These are phyloP conservation scores for Rhodomyrtus psidioides DNA, from an alignment of 441 rosid genomes.

Conservation along the genomic window DNA sequence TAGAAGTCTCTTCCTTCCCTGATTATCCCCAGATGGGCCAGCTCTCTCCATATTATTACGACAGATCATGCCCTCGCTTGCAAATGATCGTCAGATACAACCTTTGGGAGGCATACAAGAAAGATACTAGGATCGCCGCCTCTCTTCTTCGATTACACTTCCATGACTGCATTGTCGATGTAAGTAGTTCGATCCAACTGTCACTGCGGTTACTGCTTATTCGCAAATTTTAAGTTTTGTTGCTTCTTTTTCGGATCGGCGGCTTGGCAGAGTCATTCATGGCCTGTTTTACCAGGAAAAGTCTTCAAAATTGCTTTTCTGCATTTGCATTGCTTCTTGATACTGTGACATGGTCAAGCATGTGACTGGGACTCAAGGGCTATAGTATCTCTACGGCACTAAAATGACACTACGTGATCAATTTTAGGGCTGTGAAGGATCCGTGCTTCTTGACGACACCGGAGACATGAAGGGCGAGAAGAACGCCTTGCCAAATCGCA, in stretches of 20 bases:
- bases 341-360: background rate
- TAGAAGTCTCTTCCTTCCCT: background rate
- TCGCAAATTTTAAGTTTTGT: background rate
- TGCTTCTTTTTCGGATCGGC: background rate
- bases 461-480: constrained; percentile 43
- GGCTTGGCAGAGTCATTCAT: background rate
- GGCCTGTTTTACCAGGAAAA: background rate
- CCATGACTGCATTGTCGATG: constrained; percentile 81
- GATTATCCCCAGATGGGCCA: constrained; percentile 18
- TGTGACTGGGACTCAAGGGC: background rate
- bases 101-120: constrained; percentile 46
- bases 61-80: constrained; percentile 56
- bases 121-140: constrained; percentile 70
- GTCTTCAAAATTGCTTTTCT: background rate
- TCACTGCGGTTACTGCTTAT: background rate
- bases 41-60: constrained; percentile 50
- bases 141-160: constrained; percentile 81
- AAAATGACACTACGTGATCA: background rate
- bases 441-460: constrained; percentile 48
- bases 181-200: constrained; percentile 5
- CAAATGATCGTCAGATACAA: constrained; percentile 46
- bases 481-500: constrained; percentile 42
- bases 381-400: background rate
- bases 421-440: constrained; percentile 47
- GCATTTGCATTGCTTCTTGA: background rate